These are phyloP conservation scores for Leccinum imitatum DNA, from an alignment of 768 basidiomycete species.

Conservation along the genomic window DNA sequence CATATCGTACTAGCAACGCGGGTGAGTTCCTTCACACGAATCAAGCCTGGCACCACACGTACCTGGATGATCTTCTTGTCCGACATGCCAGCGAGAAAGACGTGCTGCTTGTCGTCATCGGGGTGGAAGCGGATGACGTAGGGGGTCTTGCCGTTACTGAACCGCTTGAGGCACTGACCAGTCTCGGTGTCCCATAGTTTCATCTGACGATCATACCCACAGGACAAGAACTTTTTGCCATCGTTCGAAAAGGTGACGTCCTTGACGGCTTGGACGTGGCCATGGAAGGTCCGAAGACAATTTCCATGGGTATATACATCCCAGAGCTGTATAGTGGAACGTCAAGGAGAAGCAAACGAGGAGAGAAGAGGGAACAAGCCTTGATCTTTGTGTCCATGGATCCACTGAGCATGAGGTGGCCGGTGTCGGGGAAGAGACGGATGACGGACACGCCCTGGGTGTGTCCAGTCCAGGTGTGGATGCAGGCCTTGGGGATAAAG, in stretches of 20 bases:
- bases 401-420: constrained; percentile 89
- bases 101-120: constrained; percentile 92
- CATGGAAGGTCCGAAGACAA: constrained; percentile 95
- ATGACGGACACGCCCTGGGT: constrained; percentile 95
- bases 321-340: constrained; percentile 72
- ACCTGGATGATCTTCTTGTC: constrained; percentile 99
- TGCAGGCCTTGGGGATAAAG: constrained; percentile 92
- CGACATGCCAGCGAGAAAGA: constrained; percentile 97
- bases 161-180: constrained; percentile 94
- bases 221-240: constrained; percentile 85
- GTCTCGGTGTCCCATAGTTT: constrained; percentile 99
- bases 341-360: constrained; percentile 6
- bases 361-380: constrained; percentile 40
- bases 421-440: constrained; percentile 88
- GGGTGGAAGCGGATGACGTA: constrained; percentile 96
- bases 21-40: constrained; percentile 2
- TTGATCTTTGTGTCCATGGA: constrained; percentile 99
- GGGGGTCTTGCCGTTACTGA: constrained; percentile 96
- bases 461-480: constrained; percentile 98
- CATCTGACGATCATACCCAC: constrained; percentile 95
- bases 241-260: constrained; percentile 96
- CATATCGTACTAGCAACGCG: constrained; percentile 77
- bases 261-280: constrained; percentile 95
- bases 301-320: constrained; percentile 97
- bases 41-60: constrained; percentile 19